phyloP scores from a whole-genome alignment of 495 filamentous ascomycete genomes.

The Lasiosphaeria ovina region DNA sequence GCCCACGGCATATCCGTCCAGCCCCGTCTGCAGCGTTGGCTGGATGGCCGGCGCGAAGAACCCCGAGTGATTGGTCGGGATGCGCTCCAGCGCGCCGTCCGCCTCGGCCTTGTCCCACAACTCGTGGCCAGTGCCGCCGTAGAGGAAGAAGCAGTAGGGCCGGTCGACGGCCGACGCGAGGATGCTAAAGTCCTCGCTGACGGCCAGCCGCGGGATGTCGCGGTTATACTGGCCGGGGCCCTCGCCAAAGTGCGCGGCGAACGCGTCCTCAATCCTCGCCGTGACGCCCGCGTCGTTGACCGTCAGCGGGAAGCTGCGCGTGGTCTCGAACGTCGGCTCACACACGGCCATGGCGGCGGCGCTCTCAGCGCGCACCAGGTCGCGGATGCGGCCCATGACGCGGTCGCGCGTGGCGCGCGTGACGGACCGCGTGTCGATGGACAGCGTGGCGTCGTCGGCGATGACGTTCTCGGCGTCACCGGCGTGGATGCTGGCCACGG shows the following conservation, averaged over 20 bases:
- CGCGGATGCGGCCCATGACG: not conserved
- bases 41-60: not conserved
- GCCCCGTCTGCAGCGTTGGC: not conserved
- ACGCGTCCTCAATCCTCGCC: not conserved
- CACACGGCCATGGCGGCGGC: not conserved
- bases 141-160: not conserved
- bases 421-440: not conserved
- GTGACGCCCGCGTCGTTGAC: not conserved
- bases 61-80: not conserved
- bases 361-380: not conserved
- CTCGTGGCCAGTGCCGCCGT: not conserved
- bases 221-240: not conserved
- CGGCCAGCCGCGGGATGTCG: not conserved
- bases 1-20: not conserved
- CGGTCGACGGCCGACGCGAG: not conserved
- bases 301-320: not conserved
- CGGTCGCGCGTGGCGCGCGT: not conserved
- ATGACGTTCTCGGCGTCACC: constrained; percentile 57
- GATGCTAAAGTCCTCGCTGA: constrained; percentile 2
- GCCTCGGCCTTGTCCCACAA: not conserved
- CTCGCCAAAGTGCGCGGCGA: not conserved
- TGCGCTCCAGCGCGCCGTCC: not conserved
- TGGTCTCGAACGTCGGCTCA: not conserved
- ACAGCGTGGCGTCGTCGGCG: constrained; percentile 28
- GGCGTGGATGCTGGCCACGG: constrained; percentile 50